Evolutionary conservation across 352 stramenopile species (phyloP), one percentile per base, ranked within the genome.

Genomic region (Phytopythium cucurbitacearum): DNA sequence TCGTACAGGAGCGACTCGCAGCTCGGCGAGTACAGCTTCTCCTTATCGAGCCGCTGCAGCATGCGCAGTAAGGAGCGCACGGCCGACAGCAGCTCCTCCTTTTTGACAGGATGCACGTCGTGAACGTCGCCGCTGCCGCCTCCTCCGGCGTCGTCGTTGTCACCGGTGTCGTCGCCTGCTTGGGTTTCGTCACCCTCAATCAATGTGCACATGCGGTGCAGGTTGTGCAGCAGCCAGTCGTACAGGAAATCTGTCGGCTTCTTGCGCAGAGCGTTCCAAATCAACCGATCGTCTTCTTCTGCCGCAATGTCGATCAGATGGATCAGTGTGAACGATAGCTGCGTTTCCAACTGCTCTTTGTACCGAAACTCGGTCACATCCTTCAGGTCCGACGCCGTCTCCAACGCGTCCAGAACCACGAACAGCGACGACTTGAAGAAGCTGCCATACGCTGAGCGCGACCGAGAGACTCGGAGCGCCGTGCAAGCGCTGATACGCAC

Each of bases 341-440:
- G 85, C 12, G 84, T 90, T 53, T 95, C 85, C 6, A 95, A 62
- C 48, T 95, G 85, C 51, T 91, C 82, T 59, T 95, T 95, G 73
- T 95, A 95, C n/a, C 83, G 81, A 69, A 93, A 95, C 67, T 95
- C 85, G 1, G 75, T 91, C 60, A 95, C 82, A 49, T 95, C 85
- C 45, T 92, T 90, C 51, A 95, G 58, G 47, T 93, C 82, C 0
- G 84, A 92, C 7, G 80, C 85, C 12, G 80, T 86, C 61, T 95
- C 85, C n/a, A 95, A 56, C 15, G 85, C 80, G 59, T 95, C 82
- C 40, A 87, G 65, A 9, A 74, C 87, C 11, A 80, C 76, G 39
- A 62, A 61, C 53, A 95, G 59, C 5, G 82, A 80, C 7, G 61
- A 68, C 40, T 76, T 59, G 59, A 85, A 95, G 53, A 92, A 91